phyloP scores from a whole-genome alignment of 441 rosid genomes.

The Bocquillonia castaneifolia region DNA sequence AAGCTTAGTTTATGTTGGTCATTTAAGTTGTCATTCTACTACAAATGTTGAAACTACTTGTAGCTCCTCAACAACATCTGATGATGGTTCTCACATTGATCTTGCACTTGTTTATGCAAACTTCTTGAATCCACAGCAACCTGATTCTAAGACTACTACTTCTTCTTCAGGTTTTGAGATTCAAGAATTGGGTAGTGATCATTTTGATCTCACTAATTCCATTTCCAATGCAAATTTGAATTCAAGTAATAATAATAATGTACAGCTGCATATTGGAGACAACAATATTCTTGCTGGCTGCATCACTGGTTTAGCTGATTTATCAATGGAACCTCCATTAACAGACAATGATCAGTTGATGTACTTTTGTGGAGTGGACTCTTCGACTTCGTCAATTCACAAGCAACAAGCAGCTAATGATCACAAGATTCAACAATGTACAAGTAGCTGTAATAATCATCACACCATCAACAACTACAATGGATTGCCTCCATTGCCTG shows the following conservation, averaged over 20 bases:
- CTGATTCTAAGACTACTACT: slow-evolving; percentile 20
- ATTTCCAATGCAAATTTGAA: slow-evolving; percentile 16
- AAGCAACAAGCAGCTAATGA: slow-evolving; percentile 23
- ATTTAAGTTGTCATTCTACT: too few species aligned
- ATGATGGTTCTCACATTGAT: slow-evolving; percentile 44
- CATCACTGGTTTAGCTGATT: slow-evolving; percentile 23
- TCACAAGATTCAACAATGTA: slow-evolving; percentile 19
- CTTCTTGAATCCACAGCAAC: slow-evolving; percentile 53
- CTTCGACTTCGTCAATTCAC: slow-evolving; percentile 11
- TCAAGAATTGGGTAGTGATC: slow-evolving; percentile 23
- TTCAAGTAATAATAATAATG: not conserved
- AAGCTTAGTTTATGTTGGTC: slow-evolving; percentile 17
- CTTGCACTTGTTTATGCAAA: slow-evolving; percentile 70
- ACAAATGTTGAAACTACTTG: too few species aligned
- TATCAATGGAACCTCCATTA: slow-evolving; percentile 24
- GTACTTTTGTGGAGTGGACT: slow-evolving; percentile 29
- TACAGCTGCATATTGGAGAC: slow-evolving; percentile 26
- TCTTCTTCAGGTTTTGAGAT: slow-evolving; percentile 18
- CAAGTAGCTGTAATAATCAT: slow-evolving; percentile 6
- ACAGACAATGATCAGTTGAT: slow-evolving; percentile 25
- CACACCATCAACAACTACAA: slow-evolving; percentile 4
- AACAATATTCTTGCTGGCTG: slow-evolving; percentile 21
- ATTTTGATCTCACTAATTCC: slow-evolving; percentile 13
- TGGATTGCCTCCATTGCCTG: slow-evolving; percentile 66
- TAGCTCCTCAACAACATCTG: slow-evolving; percentile 18